phyloP scores from a whole-genome alignment of 495 filamentous ascomycete species.

The Corynascus novoguineensis region DNA sequence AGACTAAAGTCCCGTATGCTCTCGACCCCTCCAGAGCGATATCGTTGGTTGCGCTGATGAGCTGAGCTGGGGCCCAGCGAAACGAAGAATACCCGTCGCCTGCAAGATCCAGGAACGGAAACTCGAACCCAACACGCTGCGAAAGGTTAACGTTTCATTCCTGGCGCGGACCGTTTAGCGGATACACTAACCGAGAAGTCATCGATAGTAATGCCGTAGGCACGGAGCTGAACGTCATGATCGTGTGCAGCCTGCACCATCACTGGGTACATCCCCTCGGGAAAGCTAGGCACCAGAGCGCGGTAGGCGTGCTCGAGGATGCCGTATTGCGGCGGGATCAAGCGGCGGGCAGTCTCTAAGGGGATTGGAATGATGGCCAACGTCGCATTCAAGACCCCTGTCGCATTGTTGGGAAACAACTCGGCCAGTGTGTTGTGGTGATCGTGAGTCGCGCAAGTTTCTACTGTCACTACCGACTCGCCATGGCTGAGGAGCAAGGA shows the following conservation, averaged over 20 bases:
- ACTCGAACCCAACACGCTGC: slow-evolving; percentile 42
- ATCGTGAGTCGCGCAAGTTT: slow-evolving; percentile 34
- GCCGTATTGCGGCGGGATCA: slow-evolving; percentile 35
- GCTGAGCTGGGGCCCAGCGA: slow-evolving; percentile 37
- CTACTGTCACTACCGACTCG: slow-evolving; percentile 19
- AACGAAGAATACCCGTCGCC: slow-evolving; percentile 35
- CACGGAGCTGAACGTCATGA: slow-evolving; percentile 36
- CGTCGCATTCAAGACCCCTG: slow-evolving; percentile 40
- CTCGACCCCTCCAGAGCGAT: slow-evolving; percentile 34
- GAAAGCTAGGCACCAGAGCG: slow-evolving; percentile 34
- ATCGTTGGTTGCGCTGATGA: slow-evolving; percentile 32
- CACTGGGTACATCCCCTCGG: slow-evolving; percentile 41
- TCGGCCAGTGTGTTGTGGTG: slow-evolving; percentile 33
- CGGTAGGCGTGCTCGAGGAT: slow-evolving; percentile 39
- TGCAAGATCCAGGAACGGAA: slow-evolving; percentile 39
- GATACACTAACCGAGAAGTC: slow-evolving; percentile 38
- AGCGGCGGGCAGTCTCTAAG: slow-evolving; percentile 27
- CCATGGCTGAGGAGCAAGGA: slow-evolving; percentile 24
- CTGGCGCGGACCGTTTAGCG: not conserved
- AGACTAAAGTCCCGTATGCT: slow-evolving; percentile 36
- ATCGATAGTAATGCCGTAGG: slow-evolving; percentile 31
- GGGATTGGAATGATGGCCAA: slow-evolving; percentile 38
- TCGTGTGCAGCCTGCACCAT: slow-evolving; percentile 41
- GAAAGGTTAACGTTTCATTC: slow-evolving; percentile 8
- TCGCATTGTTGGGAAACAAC: slow-evolving; percentile 35